Base-by-base conservation (phyloP, 805 yeast species). In the Starmera caribaea region DNA sequence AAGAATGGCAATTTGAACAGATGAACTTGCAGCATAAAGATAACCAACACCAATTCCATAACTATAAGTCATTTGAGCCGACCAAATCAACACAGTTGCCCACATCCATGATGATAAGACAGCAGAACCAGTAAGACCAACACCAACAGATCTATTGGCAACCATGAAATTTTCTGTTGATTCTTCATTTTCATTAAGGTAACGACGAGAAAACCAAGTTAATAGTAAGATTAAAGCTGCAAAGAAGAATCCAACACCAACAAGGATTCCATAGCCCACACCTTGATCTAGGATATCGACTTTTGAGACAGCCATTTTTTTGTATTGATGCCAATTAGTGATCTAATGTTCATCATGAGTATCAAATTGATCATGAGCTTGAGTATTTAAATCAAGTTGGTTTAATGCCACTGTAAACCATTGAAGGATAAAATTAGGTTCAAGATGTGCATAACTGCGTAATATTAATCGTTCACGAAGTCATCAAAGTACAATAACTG, bases 181-280 rank as follows among this genome's bases (percentile, higher is more conserved):
- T 21, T 50, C 45, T 8, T 57, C 48, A 30, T 55, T 57, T 16
- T 47, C 48, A 12, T 38, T 45, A 5, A 70, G 61, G 48, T 54
- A 66, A 32, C 46, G 55, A 35, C 58, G 59, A 29, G 66, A 61
- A 5, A 62, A 42, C 41, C 53, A 53, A 3, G 74, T 63, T 42
- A 68, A 58, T 24, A 43, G 36, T 30, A 61, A 54, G 73, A 69
- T 69, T 28, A 68, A 42, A 8, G 62, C 45, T 5, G 74, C 73
- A 47, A 69, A 69, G 37, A 65, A 66, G 15, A 65, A 60, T 26
- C 73, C 92, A 7, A 83, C 67, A 13, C 89, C 90, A 13, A 83
- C 79, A 27, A 83, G 81, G 34, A 82, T 76, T 21, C 81, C 90
- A 48, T 82, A 82, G 13, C 92, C 90, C 3, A 78, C 82, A 32